Base-by-base conservation (phyloP, 768 basidiomycete genomes). In the Glaciozyma antarctica region DNA sequence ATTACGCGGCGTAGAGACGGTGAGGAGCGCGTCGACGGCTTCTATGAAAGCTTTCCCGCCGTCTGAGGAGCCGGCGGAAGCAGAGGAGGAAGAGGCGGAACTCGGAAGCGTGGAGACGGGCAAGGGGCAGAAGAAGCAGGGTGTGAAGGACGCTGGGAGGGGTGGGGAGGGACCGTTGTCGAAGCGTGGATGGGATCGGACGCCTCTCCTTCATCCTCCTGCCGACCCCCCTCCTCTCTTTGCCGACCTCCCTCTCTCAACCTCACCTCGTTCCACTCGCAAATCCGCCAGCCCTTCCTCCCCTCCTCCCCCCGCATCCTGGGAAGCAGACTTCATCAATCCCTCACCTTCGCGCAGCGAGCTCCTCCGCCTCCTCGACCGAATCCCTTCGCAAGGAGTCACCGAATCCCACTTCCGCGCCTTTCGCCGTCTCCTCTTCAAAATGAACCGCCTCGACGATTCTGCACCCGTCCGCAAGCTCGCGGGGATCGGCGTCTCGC, bases 381-480 rank as follows among this genome's bases (percentile, higher is more conserved):
- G n/a, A 4, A 52, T 57, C 19, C 47, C 48, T 1, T 24, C 55
- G 10, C 24, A 49, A 32, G 47, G 22, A 15, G 28, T 44, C 43
- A 16, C 26, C 32, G 43, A 17, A 3, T 2, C 12, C 45, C 34
- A 16, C 5, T 41, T n/a, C 32, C 34, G 38, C 38, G 28, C 45
- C 21, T 24, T 55, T 19, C 43, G n/a, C 5, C 26, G n/a, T 19
- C 24, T 28, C 41, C 24, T 62, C 8, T 43, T 9, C 51, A 41
- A 62, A n/a, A 34, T 22, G 30, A n/a, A 30, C 15, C 38, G 47
- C 54, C 48, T 66, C 28, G 43, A 57, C 64, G 64, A 65, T 30
- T 24, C 63, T 1, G 38, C 32, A 9, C 48, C 32, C 0, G n/a
- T 58, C 24, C 32, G n/a, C 6, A 26, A 5, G 2, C 32, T 65